Percentiles rank a stretch among this genome's conserved stretches.
Evolutionary conservation across 2,329 filamentous ascomycete genomes (phyloP).

Genomic region (Epichloe sylvatica): DNA sequence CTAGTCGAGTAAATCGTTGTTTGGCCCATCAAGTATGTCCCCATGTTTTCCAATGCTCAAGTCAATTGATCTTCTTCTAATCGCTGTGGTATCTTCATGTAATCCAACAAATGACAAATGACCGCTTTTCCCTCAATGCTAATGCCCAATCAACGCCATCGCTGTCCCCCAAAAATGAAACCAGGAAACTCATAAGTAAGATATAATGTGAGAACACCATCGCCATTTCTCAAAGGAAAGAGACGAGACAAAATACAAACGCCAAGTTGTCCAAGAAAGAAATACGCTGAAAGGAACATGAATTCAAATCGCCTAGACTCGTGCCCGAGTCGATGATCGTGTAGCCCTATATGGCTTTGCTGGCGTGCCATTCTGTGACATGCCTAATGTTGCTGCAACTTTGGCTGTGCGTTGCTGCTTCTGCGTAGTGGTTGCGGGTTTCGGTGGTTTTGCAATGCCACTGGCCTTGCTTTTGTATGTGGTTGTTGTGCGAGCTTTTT

Average conservation of each 20-base stretch:
- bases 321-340: slow-evolving; percentile 11
- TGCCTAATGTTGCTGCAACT: slow-evolving; percentile 19
- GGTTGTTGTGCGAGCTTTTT: slow-evolving; percentile 10
- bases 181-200: not conserved
- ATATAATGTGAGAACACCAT: not conserved
- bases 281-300: not conserved
- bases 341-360: slow-evolving; percentile 19
- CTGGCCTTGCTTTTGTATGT: slow-evolving; percentile 10
- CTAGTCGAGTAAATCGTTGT: not conserved
- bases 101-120: not conserved
- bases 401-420: slow-evolving; percentile 16
- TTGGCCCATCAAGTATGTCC: not conserved
- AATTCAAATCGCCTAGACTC: slow-evolving; percentile 1
- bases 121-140: not conserved
- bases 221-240: not conserved
- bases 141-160: not conserved
- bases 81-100: slow-evolving; percentile 1
- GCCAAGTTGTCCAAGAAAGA: not conserved
- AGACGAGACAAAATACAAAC: not conserved
- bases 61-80: not conserved
- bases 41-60: not conserved
- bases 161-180: not conserved
- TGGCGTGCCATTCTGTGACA: slow-evolving; percentile 22
- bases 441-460: slow-evolving; percentile 18
- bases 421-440: slow-evolving; percentile 8